Evolutionary conservation across 1,284 basidiomycete species (phyloP).

Genomic region (Tetrapyrgos nigripes): DNA sequence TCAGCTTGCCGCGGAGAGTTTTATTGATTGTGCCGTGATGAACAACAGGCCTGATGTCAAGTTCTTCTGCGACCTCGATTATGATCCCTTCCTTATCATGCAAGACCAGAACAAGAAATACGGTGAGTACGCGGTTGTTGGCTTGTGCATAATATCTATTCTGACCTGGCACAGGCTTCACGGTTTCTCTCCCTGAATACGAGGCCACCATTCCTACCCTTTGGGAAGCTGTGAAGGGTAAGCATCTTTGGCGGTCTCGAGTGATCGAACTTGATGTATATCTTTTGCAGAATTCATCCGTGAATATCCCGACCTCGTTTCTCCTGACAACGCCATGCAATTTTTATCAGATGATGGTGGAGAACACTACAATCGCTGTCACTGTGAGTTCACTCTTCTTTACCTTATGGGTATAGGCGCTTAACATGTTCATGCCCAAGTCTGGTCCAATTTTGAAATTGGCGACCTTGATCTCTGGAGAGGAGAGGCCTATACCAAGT

Average conservation of each 20-base stretch:
- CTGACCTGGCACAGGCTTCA: slow-evolving; percentile 65
- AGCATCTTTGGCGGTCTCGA: not conserved
- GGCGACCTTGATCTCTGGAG: slow-evolving; percentile 87
- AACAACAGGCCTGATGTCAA: slow-evolving; percentile 82
- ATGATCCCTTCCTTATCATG: slow-evolving; percentile 92
- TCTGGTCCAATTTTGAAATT: slow-evolving; percentile 94
- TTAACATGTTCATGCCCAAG: slow-evolving; percentile 41
- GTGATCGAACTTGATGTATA: not conserved
- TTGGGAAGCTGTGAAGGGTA: slow-evolving; percentile 80
- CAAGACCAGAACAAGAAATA: slow-evolving; percentile 49
- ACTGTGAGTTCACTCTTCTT: slow-evolving; percentile 63
- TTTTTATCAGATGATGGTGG: slow-evolving; percentile 88
- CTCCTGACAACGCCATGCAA: slow-evolving; percentile 77
- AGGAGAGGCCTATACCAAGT: slow-evolving; percentile 81
- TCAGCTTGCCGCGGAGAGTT: slow-evolving; percentile 2
- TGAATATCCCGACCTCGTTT: slow-evolving; percentile 70
- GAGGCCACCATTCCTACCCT: slow-evolving; percentile 86
- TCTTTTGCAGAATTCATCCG: slow-evolving; percentile 74
- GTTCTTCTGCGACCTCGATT: slow-evolving; percentile 87
- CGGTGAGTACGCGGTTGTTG: slow-evolving; percentile 10
- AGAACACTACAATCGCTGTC: slow-evolving; percentile 84
- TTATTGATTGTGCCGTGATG: slow-evolving; percentile 1
- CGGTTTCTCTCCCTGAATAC: slow-evolving; percentile 87
- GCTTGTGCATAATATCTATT: not conserved
- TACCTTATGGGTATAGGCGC: not conserved